Base-by-base conservation (phyloP, 129 eudicot genomes). In the Escallonia rubra region DNA sequence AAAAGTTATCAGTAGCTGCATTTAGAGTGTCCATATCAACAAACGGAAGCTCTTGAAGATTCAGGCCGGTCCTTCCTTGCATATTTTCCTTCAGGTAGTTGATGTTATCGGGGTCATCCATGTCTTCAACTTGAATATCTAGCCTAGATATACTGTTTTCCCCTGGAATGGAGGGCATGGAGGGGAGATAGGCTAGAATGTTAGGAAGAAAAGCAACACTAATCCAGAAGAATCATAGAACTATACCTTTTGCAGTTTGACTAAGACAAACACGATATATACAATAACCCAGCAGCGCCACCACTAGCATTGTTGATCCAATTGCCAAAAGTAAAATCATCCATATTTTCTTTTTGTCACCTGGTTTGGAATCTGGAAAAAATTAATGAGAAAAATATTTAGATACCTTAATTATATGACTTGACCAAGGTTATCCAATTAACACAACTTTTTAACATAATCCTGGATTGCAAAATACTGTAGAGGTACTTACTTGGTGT, bases 291-390 rank as follows among this genome's bases (percentile, higher is more conserved):
- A 49, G 42, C 39, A 68, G 23, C 10, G 43, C 4, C 11, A 56
- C 53, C 15, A 60, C n/a, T 50, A 70, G 10, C 7, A n/a, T 61
- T 51, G 70, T 23, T 4, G 75, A 52, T n/a, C 75, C 75, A 60
- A 49, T 41, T 41, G 42, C 8, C 11, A 70, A 41, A 13, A 14
- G 23, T 41, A 45, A 43, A 10, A 60, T 14, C 52, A 41, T 40
- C 67, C 7, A 41, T 6, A n/a, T 59, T 1, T 49, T 60, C 45
- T 14, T 61, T 3, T 8, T 41, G 6, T 42, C 46, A 46, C 11
- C 64, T 63, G 52, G 34, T 23, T 23, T 23, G 34, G 34, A 23
- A 23, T 23, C 34, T 23, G 34, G 34, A 23, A 23, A 23, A 23
- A 23, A 0, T 23, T 23, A 23, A 23, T 23, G 34, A 23, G 34